Evolutionary conservation across 371 early-diverging fungal genomes (phyloP).

Genomic region (Dichotomocladium elegans): DNA sequence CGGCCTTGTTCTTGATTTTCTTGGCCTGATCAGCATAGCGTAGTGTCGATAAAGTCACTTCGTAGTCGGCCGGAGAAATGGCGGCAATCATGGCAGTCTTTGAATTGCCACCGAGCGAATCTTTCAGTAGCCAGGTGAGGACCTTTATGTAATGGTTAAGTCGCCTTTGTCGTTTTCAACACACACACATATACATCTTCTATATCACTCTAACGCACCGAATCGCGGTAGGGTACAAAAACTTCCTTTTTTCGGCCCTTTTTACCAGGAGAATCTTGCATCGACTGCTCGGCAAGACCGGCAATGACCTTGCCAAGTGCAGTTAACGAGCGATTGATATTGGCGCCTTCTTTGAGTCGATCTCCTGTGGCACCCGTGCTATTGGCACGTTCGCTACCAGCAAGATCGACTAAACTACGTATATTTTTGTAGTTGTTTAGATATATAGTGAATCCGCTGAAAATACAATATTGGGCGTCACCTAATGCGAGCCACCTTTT

Average conservation of each 20-base stretch:
- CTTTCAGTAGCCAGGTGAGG: conserved; percentile 93
- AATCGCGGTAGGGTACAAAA: conserved; percentile 88
- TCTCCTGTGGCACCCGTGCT: conserved; percentile 94
- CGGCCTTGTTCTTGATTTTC: conserved; percentile 86
- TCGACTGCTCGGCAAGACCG: conserved; percentile 81
- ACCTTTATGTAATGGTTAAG: conserved; percentile 42
- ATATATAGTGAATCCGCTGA: background rate
- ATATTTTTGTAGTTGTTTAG: too few relatives aligned
- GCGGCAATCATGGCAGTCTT: conserved; percentile 94
- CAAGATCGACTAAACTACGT: conserved; percentile 78
- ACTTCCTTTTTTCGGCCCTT: conserved; percentile 52
- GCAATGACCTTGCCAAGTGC: conserved; percentile 97
- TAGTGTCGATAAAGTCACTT: conserved; percentile 92
- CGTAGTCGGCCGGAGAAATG: conserved; percentile 76
- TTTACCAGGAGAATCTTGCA: conserved; percentile 32
- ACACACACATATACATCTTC: background rate
- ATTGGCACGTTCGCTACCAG: conserved; percentile 95
- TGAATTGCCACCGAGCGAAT: conserved; percentile 91
- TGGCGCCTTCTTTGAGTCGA: conserved; percentile 98
- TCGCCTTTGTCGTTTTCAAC: too few relatives aligned
- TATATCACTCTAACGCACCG: conserved; percentile 42
- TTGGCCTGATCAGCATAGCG: conserved; percentile 96
- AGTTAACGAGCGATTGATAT: conserved; percentile 95
- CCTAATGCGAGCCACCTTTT: conserved; percentile 76
- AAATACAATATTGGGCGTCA: conserved; percentile 14